These are phyloP conservation scores for Maudiozyma barnettii DNA, from an alignment of 805 yeast species.

Conservation along the genomic window DNA sequence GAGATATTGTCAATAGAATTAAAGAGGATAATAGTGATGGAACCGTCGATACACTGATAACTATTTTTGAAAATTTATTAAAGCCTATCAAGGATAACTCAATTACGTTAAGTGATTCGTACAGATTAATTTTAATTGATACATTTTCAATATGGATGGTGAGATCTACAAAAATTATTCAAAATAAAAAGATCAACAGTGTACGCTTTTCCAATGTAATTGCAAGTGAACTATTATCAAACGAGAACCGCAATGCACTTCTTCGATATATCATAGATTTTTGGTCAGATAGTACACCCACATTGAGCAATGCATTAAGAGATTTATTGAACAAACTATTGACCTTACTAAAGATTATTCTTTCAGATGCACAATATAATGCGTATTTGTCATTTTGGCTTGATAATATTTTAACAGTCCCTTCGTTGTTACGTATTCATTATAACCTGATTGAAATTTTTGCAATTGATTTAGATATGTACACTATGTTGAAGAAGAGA, in stretches of 20 bases:
- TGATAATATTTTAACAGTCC: constrained; percentile 32
- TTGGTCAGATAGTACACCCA: constrained; percentile 63
- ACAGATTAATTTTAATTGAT: constrained; percentile 41
- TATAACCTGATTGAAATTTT: constrained; percentile 54
- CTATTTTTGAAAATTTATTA: constrained; percentile 5
- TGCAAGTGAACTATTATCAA: constrained; percentile 10
- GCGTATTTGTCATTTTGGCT: constrained; percentile 39
- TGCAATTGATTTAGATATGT: constrained; percentile 38
- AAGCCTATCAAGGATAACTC: constrained; percentile 5
- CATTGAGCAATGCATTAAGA: constrained; percentile 58
- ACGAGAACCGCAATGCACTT: constrained; percentile 25
- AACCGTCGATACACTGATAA: constrained; percentile 4
- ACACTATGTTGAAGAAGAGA: constrained; percentile 33
- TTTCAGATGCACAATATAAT: constrained; percentile 12
- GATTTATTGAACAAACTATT: constrained; percentile 51
- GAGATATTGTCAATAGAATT: neutral
- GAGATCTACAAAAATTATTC: constrained; percentile 38
- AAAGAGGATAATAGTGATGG: neutral
- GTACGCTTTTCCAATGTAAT: constrained; percentile 7
- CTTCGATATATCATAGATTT: constrained; percentile 53
- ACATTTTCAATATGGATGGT: constrained; percentile 56
- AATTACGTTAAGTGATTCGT: constrained; percentile 5
- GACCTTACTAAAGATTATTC: constrained; percentile 28
- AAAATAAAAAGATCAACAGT: constrained; percentile 13
- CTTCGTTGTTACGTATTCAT: constrained; percentile 47